Evolutionary conservation across 164 flowering plant genomes (phyloP), one percentile per base, ranked within the genome.

Genomic region (Macadamia tetraphylla): DNA sequence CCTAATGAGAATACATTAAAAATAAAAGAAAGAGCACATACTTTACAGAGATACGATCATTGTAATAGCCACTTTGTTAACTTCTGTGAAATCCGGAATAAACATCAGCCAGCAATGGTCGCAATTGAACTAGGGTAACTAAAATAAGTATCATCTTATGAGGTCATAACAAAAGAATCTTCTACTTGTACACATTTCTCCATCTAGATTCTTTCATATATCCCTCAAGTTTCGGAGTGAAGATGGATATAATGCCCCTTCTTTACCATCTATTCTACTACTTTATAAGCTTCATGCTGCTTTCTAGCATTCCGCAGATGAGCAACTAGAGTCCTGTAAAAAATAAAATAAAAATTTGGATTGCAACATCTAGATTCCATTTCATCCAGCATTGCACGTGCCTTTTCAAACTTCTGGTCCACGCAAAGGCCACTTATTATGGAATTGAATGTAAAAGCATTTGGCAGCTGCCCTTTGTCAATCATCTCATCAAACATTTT

Each of bases 361-460:
- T 75, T 85, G 70, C 97, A 90, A 46, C 97, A 97, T 71, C 80
- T 83, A 1, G 78, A 77, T 74, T 90, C 88, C 98, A 94, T 94
- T 69, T 90, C 91, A 67, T 82, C 71, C 10, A 92, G 84, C 88
- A 94, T 82, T 14, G 71, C 74, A 61, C 81, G 68, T 17, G 97
- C 97, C 67, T 90, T 89, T 15, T 85, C 80, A 69, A 84, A 94
- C 72, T 81, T 86, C 63, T 80, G 82, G 6, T 82, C 88, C 77
- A 79, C 77, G 74, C 99, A 94, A 73, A 86, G 83, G 32, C 97
- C 97, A 48, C 91, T 89, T 69, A 94, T 94, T 94, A 92, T 90
- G n/a, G 94, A 83, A 75, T 90, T 85, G 74, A 88, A 94, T 0
- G 97, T 92, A 70, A 75, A 94, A 48, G 86, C 98, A 82, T 88